These are phyloP conservation scores for Pestalotiopsis fici DNA, from an alignment of 2,329 filamentous ascomycete genomes.

Conservation along the genomic window DNA sequence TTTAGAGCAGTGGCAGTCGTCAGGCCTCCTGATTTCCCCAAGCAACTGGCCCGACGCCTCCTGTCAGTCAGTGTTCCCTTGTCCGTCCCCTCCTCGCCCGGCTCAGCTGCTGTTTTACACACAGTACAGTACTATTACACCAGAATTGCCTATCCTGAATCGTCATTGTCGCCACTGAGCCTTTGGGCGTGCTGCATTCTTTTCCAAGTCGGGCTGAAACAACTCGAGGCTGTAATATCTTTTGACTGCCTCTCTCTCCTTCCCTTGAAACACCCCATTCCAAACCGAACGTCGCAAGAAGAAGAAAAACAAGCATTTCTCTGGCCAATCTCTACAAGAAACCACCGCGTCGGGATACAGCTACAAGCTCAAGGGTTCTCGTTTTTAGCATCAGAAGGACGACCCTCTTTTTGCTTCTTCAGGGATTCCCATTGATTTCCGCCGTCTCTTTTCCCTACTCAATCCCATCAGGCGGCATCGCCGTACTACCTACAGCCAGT, in stretches of 20 bases:
- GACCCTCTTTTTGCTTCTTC: constrained; percentile 3
- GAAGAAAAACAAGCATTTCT: neutral
- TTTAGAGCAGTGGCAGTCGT: constrained; percentile 2
- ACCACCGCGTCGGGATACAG: neutral
- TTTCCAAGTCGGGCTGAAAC: neutral
- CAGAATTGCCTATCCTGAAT: neutral
- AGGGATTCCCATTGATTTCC: neutral
- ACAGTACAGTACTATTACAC: neutral
- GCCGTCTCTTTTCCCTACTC: neutral
- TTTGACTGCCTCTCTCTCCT: neutral
- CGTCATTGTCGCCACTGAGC: constrained; percentile 8
- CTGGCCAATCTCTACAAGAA: neutral
- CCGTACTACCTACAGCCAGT: neutral
- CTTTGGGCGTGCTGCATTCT: neutral
- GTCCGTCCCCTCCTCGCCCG: neutral
- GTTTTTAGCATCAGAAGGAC: neutral
- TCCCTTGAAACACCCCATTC: neutral
- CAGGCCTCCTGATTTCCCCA: neutral
- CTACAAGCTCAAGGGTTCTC: neutral
- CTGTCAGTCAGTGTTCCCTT: neutral
- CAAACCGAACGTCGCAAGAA: neutral
- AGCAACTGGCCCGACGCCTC: neutral
- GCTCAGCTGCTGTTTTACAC: neutral
- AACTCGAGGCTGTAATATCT: neutral
- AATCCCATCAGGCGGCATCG: neutral